Evolutionary conservation across 139 green algal species (phyloP).

Genomic region (Pycnococcus provasolii): DNA sequence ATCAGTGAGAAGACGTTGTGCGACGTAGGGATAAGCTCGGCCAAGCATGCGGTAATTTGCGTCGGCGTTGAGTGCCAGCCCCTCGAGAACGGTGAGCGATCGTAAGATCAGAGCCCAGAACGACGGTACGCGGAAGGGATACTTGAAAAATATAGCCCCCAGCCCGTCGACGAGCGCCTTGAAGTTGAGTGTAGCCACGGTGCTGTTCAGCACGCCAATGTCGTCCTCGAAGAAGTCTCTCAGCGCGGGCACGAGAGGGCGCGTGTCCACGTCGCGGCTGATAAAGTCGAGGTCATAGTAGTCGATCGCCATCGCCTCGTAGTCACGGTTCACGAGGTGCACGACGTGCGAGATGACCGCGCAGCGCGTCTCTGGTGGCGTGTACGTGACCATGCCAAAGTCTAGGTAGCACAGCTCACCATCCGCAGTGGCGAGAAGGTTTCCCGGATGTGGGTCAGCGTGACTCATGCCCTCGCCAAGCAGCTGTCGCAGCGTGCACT

Average conservation of each 20-base stretch:
- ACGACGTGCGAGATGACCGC: conserved; percentile 93
- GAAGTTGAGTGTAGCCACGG: conserved; percentile 84
- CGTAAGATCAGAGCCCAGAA: conserved; percentile 96
- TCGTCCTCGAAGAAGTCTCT: conserved; percentile 85
- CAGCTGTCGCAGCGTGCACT: conserved; percentile 76
- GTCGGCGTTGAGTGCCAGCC: conserved; percentile 35
- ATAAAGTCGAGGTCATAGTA: conserved; percentile 90
- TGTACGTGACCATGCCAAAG: conserved; percentile 92
- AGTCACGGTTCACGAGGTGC: conserved; percentile 86
- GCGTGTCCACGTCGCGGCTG: conserved; percentile 73
- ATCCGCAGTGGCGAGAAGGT: conserved; percentile 73
- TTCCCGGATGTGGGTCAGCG: conserved; percentile 50
- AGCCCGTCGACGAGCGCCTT: conserved; percentile 89
- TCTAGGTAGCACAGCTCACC: conserved; percentile 84
- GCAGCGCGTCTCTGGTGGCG: conserved; percentile 56
- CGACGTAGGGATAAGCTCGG: conserved; percentile 93
- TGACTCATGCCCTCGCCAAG: conserved; percentile 40
- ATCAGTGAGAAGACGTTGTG: conserved; percentile 81
- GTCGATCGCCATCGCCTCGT: conserved; percentile 74
- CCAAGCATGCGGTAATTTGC: conserved; percentile 62
- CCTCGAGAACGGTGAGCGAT: conserved; percentile 88
- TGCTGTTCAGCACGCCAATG: conserved; percentile 49
- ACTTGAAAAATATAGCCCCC: conserved; percentile 84
- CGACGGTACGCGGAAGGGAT: conserved; percentile 66
- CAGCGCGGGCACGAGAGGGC: conserved; percentile 84